A percentile compares a stretch with the other conserved stretches of the same genome.
Conservation (phyloP, 208 protist species). For the Leishmania amazonensis region DNA sequence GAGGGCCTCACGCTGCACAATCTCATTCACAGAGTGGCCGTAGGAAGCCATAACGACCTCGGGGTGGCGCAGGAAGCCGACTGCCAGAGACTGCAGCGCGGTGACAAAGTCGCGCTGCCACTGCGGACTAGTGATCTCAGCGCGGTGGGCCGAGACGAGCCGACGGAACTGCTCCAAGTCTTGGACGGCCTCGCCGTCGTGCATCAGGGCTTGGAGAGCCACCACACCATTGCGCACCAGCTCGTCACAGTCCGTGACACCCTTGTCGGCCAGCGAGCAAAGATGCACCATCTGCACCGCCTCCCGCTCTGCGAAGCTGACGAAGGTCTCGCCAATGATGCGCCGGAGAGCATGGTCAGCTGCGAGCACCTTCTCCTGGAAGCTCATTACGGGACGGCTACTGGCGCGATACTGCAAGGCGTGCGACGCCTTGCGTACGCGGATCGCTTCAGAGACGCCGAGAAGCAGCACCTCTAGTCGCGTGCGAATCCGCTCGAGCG, state of each 20-base stretch:
- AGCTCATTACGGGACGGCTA: neutral
- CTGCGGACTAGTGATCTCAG: conserved; percentile 15
- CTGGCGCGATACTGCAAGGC: neutral
- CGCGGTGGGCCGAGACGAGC: neutral
- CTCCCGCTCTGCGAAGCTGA: conserved; percentile 12
- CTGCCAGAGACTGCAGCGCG: conserved; percentile 30
- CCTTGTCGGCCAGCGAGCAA: conserved; percentile 16
- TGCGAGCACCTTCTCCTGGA: conserved; percentile 10
- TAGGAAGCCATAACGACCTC: conserved; percentile 14
- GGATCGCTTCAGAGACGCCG: conserved; percentile 20
- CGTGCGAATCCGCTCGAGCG: conserved; percentile 15
- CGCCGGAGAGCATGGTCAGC: conserved; percentile 21
- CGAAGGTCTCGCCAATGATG: conserved; percentile 16
- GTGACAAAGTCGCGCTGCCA: conserved; percentile 30
- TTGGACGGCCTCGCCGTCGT: conserved; percentile 16
- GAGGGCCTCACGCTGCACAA: conserved; percentile 33
- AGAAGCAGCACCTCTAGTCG: conserved; percentile 18
- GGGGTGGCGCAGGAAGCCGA: conserved; percentile 29
- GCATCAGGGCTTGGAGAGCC: conserved; percentile 17
- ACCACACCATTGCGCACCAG: conserved; percentile 22
- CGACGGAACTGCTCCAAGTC: conserved; percentile 12
- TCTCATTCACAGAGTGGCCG: conserved; percentile 20
- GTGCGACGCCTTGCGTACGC: neutral
- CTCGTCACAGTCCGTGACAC: conserved; percentile 12
- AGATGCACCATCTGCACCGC: conserved; percentile 21